Conservation (phyloP, 2,329 filamentous ascomycete genomes). For the Calonectria honghensis region DNA sequence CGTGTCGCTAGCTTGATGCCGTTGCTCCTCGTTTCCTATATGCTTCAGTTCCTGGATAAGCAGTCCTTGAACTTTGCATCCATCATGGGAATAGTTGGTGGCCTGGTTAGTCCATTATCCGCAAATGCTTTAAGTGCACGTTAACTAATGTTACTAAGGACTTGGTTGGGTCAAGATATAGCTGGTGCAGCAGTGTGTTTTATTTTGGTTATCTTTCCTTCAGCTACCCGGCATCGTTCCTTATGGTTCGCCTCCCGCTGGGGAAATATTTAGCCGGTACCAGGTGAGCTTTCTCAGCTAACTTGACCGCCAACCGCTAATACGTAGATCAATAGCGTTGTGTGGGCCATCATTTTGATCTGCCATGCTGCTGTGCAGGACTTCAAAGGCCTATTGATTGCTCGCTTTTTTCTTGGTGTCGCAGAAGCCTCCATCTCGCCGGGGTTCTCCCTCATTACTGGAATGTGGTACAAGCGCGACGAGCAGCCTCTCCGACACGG, state of each 20-base stretch:
- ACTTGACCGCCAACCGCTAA: background rate
- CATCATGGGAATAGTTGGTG: constrained; percentile 51
- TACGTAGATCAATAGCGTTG: constrained; percentile 26
- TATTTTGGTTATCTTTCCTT: constrained; percentile 52
- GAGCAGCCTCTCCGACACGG: constrained; percentile 51
- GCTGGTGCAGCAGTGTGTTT: constrained; percentile 50
- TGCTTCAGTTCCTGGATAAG: constrained; percentile 52
- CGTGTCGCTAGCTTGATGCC: constrained; percentile 42
- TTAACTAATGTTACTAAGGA: constrained; percentile 34
- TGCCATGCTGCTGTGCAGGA: constrained; percentile 48
- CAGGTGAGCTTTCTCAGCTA: background rate
- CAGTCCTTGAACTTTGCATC: constrained; percentile 52
- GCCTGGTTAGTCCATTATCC: constrained; percentile 28
- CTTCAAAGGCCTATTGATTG: constrained; percentile 44
- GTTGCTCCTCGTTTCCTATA: constrained; percentile 49
- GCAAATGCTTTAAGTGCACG: background rate
- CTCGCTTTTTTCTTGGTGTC: constrained; percentile 49
- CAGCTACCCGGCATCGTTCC: constrained; percentile 51
- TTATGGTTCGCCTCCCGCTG: constrained; percentile 48
- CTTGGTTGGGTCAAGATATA: constrained; percentile 45
- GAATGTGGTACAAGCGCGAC: constrained; percentile 52
- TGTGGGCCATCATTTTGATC: constrained; percentile 44
- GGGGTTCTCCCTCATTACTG: constrained; percentile 49
- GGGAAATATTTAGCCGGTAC: constrained; percentile 48
- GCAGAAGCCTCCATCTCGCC: constrained; percentile 52